Conservation (phyloP, 2,329 filamentous ascomycete species). For the Pezizomycotina sp. region DNA sequence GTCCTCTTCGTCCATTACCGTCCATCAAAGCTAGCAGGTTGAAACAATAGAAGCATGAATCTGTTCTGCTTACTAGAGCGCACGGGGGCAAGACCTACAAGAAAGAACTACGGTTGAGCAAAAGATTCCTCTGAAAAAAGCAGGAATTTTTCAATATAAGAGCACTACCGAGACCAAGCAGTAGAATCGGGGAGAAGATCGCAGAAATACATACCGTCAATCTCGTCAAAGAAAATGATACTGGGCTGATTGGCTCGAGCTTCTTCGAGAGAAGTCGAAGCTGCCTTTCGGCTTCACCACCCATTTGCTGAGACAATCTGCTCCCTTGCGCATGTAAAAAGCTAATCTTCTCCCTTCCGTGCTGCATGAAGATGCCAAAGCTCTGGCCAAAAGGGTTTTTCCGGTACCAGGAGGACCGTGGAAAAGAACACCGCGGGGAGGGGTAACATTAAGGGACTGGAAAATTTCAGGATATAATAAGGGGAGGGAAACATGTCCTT, state of each 20-base stretch:
- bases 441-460: conserved; percentile 75
- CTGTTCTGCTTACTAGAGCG: conserved; percentile 97
- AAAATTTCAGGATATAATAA: conserved; percentile 92
- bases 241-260: conserved; percentile 89
- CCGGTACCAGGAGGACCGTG: conserved; percentile 94
- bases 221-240: conserved; percentile 99
- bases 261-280: conserved; percentile 89
- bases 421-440: conserved; percentile 85
- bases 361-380: conserved; percentile 67
- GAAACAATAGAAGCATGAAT: conserved; percentile 97
- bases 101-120: no score
- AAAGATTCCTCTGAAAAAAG: conserved; percentile 9
- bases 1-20: conserved; percentile 92
- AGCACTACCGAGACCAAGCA: neutral
- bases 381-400: conserved; percentile 90
- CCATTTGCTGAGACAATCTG: conserved; percentile 96
- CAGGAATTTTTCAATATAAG: neutral
- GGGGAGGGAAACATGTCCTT: conserved; percentile 96
- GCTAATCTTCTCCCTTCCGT: conserved; percentile 85
- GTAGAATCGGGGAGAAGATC: conserved; percentile 1
- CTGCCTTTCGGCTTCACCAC: conserved; percentile 96
- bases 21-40: conserved; percentile 90
- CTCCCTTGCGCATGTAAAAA: conserved; percentile 98
- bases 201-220: conserved; percentile 48
- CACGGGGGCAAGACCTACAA: conserved; percentile 60